Percentiles rank a stretch among this genome's conserved stretches.
Conservation (phyloP, 768 basidiomycete genomes). For the Asterophora parasitica region DNA sequence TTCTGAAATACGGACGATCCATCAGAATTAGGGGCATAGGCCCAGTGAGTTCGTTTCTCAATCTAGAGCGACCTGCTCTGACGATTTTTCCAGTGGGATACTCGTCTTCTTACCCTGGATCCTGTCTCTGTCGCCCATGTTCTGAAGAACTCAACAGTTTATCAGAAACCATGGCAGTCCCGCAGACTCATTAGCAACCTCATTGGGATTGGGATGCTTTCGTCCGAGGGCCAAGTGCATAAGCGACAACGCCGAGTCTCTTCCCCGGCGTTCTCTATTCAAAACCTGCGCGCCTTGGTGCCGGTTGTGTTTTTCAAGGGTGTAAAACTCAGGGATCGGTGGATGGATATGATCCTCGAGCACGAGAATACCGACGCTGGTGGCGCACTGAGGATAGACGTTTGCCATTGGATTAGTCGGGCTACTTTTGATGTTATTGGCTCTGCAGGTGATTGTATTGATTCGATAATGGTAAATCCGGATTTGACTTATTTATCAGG, state of each 20-base stretch:
- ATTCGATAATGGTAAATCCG: neutral
- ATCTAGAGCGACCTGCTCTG: neutral
- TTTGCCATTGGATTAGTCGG: constrained; percentile 76
- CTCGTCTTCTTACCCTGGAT: constrained; percentile 77
- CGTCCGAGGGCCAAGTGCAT: constrained; percentile 74
- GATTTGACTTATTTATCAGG: constrained; percentile 35
- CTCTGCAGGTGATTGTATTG: constrained; percentile 55
- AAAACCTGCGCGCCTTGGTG: constrained; percentile 66
- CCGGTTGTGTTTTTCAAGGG: constrained; percentile 73
- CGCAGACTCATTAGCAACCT: constrained; percentile 68
- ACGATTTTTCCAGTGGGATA: constrained; percentile 53
- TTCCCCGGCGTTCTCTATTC: constrained; percentile 75
- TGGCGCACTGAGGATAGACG: constrained; percentile 49
- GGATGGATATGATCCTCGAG: constrained; percentile 42
- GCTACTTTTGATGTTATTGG: constrained; percentile 92
- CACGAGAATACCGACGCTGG: constrained; percentile 21
- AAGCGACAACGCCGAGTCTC: constrained; percentile 76
- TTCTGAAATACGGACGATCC: constrained; percentile 60
- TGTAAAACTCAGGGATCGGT: constrained; percentile 53
- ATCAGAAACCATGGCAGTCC: constrained; percentile 83
- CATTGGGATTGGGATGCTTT: constrained; percentile 80
- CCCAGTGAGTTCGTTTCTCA: constrained; percentile 46
- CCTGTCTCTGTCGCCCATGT: constrained; percentile 71
- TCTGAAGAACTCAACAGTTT: constrained; percentile 63
- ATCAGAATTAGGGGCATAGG: constrained; percentile 64